These are phyloP conservation scores for Protomyces macrosporus DNA, from an alignment of 1,139 yeast species.

Conservation along the genomic window DNA sequence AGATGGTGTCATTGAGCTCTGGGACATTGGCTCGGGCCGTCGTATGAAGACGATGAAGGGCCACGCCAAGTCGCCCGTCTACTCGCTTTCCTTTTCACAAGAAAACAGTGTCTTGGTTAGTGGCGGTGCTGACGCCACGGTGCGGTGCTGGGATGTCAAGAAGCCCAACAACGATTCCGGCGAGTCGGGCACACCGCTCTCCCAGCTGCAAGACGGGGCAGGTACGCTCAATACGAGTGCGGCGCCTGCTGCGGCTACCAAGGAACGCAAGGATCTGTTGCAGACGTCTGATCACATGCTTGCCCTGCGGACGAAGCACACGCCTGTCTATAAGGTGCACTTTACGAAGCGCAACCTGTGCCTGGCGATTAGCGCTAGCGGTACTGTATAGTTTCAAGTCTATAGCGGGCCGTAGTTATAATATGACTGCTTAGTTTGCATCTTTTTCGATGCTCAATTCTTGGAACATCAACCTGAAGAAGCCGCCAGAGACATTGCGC, in stretches of 20 bases:
- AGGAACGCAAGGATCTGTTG: slow-evolving; percentile 27
- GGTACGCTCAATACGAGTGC: slow-evolving; percentile 25
- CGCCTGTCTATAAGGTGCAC: slow-evolving; percentile 89
- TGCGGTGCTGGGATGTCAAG: slow-evolving; percentile 93
- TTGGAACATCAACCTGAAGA: too few relatives aligned
- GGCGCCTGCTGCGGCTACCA: slow-evolving; percentile 34
- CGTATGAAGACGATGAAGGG: slow-evolving; percentile 66
- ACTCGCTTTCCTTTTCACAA: slow-evolving; percentile 75
- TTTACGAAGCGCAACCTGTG: slow-evolving; percentile 78
- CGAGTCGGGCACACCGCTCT: slow-evolving; percentile 65
- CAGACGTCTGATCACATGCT: slow-evolving; percentile 80
- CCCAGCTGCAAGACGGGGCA: slow-evolving; percentile 46
- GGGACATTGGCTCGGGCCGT: slow-evolving; percentile 94
- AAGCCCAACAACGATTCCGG: slow-evolving; percentile 64
- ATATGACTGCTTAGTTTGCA: too few relatives aligned
- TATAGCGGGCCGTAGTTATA: too few relatives aligned
- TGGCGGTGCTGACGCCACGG: slow-evolving; percentile 89
- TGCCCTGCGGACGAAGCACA: slow-evolving; percentile 85
- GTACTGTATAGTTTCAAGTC: slow-evolving; percentile 8
- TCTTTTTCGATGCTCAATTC: too few relatives aligned
- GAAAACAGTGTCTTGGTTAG: slow-evolving; percentile 88
- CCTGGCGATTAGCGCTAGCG: slow-evolving; percentile 12
- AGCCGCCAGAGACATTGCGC: too few relatives aligned
- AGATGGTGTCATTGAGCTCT: slow-evolving; percentile 78
- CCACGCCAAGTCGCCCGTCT: slow-evolving; percentile 78